Evolutionary conservation across 2,329 filamentous ascomycete genomes (phyloP), one percentile per base, ranked within the genome.

Genomic region (Davidsoniella neocaledoniae): DNA sequence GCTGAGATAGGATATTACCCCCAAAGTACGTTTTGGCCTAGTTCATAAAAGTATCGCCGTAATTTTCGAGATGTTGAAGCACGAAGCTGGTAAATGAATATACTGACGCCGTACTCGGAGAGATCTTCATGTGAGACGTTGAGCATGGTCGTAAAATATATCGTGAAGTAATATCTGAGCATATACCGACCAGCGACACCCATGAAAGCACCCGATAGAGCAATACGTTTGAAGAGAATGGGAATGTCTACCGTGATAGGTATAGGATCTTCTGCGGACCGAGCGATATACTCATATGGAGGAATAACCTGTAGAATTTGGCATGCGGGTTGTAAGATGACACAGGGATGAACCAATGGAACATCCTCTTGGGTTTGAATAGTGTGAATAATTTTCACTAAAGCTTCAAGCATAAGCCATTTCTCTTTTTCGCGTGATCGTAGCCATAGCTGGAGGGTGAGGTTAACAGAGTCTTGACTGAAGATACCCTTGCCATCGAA

Each of bases 81-180:
- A 7, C 17, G 21, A 23, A 47, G 37, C 38, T 39, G 37, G 17
- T 39, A 8, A 17, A 47, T 23, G 33, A 47, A 47, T 14, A 29
- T 14, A 16, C 37, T 47, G 21, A 38, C 29, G n/a, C 44, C 44
- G 5, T 39, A 38, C 10, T 4, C 36, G 6, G 44, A n/a, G 10
- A 47, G 14, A 38, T n/a, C 16, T 33, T 47, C 8, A 38, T 39
- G 6, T 39, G 36, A 29, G 26, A 29, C 26, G 26, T 29, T 29
- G n/a, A 47, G 44, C 29, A 38, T 39, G 23, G 17, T 38, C 5
- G 36, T 2, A 21, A 47, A 47, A 47, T 47, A 47, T 47, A 47
- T 14, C 3, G 29, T 21, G 2, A 47, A 23, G 44, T 39, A 47
- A 19, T 47, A 47, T n/a, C 44, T 29, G 9, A 47, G 38, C 10